Evolutionary conservation across 148 eudicot genomes (phyloP).

Genomic region (Camellia granthamiana): DNA sequence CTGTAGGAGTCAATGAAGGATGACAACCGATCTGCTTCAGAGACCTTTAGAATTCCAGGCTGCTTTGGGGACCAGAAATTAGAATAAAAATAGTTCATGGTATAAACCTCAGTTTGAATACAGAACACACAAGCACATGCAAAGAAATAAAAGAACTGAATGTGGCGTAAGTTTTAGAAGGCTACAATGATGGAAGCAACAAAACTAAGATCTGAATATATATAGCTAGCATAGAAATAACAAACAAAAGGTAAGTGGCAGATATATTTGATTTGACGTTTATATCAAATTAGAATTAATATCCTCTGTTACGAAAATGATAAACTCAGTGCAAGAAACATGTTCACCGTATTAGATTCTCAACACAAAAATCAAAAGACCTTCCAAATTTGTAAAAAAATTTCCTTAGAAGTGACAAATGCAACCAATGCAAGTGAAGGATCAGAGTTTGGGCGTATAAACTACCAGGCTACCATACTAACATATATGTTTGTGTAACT

Average conservation of each 20-base stretch:
- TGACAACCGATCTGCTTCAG: slow-evolving; percentile 51
- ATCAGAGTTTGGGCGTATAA: too few species aligned
- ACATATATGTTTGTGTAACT: too few species aligned
- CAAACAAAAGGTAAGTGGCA: too few species aligned
- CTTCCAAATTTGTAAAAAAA: background rate
- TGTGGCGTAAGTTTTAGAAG: background rate
- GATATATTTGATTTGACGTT: too few species aligned
- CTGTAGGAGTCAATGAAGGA: slow-evolving; percentile 63
- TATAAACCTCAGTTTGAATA: background rate
- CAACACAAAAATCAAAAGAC: background rate
- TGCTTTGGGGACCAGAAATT: slow-evolving; percentile 28
- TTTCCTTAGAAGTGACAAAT: background rate
- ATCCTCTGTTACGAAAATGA: too few species aligned
- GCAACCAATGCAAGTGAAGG: too few species aligned
- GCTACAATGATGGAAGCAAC: background rate
- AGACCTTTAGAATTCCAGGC: slow-evolving; percentile 60
- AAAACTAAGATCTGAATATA: too few species aligned
- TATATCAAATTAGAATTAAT: too few species aligned
- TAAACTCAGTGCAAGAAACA: background rate
- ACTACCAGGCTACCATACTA: too few species aligned
- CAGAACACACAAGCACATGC: background rate
- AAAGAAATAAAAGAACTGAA: background rate
- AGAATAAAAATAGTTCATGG: background rate
- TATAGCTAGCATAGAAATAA: too few species aligned
- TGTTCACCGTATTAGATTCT: too few species aligned